Percentiles rank a stretch among this genome's conserved stretches.
These are phyloP conservation scores for Marasmius oreades DNA, from an alignment of 1,284 basidiomycete genomes.

Conservation along the genomic window DNA sequence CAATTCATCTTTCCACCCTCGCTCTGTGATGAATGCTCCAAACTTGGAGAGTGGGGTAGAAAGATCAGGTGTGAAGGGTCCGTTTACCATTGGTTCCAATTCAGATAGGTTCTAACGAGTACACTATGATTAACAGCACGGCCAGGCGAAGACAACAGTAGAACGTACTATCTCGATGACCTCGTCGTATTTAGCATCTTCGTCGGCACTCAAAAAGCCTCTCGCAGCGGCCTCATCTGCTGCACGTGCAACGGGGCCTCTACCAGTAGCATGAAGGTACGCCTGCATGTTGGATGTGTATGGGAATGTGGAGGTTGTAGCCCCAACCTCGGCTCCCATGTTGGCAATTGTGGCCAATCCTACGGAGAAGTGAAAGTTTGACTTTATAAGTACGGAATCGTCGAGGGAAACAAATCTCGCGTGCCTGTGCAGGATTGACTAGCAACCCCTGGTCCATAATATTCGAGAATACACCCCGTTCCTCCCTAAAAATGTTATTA, in stretches of 20 bases:
- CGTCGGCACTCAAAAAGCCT: constrained; percentile 83
- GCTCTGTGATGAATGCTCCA: constrained; percentile 73
- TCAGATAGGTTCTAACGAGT: constrained; percentile 76
- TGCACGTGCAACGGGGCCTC: constrained; percentile 83
- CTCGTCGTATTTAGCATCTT: constrained; percentile 94
- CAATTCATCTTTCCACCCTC: constrained; percentile 91
- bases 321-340: constrained; percentile 99
- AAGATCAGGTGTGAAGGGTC: constrained; percentile 97
- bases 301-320: constrained; percentile 97
- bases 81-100: constrained; percentile 94
- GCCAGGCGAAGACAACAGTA: background rate
- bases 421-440: constrained; percentile 90
- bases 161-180: constrained; percentile 84
- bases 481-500: constrained; percentile 61
- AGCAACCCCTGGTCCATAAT: constrained; percentile 93
- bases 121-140: background rate
- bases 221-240: constrained; percentile 81
- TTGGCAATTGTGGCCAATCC: constrained; percentile 93
- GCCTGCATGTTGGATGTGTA: constrained; percentile 88
- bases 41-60: constrained; percentile 96
- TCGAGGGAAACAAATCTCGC: background rate
- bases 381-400: background rate
- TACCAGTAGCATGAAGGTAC: constrained; percentile 89
- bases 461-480: constrained; percentile 95
- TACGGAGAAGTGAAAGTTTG: constrained; percentile 23